Conservation (phyloP, 305 asterid genomes). For the Fraxinus paxiana region DNA sequence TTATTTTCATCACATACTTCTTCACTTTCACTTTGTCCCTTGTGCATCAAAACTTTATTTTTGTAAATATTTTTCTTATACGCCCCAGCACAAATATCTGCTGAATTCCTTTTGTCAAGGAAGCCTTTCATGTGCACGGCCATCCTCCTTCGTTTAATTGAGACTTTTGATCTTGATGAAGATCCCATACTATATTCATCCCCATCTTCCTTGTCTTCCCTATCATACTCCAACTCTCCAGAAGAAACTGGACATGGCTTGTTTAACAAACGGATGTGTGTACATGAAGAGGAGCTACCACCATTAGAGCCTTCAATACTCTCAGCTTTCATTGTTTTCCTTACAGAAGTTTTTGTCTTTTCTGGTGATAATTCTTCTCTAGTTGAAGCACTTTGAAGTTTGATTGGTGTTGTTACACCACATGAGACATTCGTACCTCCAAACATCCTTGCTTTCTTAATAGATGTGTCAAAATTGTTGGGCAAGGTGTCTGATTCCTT, state of each 20-base stretch:
- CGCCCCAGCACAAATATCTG: constrained; percentile 23
- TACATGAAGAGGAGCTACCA: constrained; percentile 19
- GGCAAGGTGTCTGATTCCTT: neutral
- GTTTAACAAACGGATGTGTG: constrained; percentile 17
- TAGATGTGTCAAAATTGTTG: constrained; percentile 3
- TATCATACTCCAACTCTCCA: constrained; percentile 24
- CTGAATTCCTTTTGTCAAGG: constrained; percentile 18
- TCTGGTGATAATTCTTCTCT: constrained; percentile 9
- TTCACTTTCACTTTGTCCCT: constrained; percentile 33
- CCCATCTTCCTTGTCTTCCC: constrained; percentile 22
- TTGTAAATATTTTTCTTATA: constrained; percentile 24
- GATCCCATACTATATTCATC: constrained; percentile 2
- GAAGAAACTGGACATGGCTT: constrained; percentile 21
- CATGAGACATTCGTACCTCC: constrained; percentile 9
- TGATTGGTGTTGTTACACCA: constrained; percentile 21
- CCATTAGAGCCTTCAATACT: constrained; percentile 22
- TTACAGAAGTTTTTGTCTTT: constrained; percentile 20
- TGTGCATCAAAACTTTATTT: constrained; percentile 24
- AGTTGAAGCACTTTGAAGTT: constrained; percentile 16
- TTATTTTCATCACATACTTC: constrained; percentile 40
- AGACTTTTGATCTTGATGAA: constrained; percentile 9
- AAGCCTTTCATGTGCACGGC: constrained; percentile 14
- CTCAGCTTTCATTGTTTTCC: constrained; percentile 20
- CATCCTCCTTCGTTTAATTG: neutral
- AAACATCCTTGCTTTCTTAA: constrained; percentile 15